Conservation (phyloP, 2,329 filamentous ascomycete species). For the Paecilomyces niveus region DNA sequence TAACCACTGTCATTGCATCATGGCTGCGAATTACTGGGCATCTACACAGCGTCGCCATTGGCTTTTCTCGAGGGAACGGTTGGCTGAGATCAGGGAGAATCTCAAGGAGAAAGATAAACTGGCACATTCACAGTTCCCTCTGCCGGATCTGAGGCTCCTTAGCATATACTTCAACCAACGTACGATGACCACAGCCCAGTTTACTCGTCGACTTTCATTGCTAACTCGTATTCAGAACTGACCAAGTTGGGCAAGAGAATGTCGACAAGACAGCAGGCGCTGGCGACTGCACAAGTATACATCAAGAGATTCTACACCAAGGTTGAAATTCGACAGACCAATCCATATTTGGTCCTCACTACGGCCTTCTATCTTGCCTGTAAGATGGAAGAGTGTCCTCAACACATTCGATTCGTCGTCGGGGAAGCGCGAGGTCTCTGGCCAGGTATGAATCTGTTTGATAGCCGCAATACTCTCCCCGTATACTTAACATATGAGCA, state of each 20-base stretch:
- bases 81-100: slow-evolving; percentile 66
- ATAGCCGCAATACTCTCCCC: neutral
- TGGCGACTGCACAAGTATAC: slow-evolving; percentile 92
- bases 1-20: slow-evolving; percentile 28
- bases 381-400: slow-evolving; percentile 96
- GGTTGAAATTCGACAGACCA: slow-evolving; percentile 85
- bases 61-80: slow-evolving; percentile 79
- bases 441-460: slow-evolving; percentile 49
- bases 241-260: slow-evolving; percentile 77
- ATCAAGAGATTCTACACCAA: slow-evolving; percentile 88
- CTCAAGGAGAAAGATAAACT: slow-evolving; percentile 70
- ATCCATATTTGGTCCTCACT: slow-evolving; percentile 86
- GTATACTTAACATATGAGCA: slow-evolving; percentile 8
- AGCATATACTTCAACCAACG: slow-evolving; percentile 90
- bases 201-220: neutral
- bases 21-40: slow-evolving; percentile 96
- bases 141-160: slow-evolving; percentile 74
- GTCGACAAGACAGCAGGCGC: slow-evolving; percentile 77
- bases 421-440: slow-evolving; percentile 79
- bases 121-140: slow-evolving; percentile 68
- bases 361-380: slow-evolving; percentile 92
- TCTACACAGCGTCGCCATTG: slow-evolving; percentile 86
- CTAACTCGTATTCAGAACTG: slow-evolving; percentile 53
- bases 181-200: slow-evolving; percentile 36
- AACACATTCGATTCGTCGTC: slow-evolving; percentile 88